Conservation (phyloP, 495 filamentous ascomycete genomes). For the Paragyromitra xinjiangensis region DNA sequence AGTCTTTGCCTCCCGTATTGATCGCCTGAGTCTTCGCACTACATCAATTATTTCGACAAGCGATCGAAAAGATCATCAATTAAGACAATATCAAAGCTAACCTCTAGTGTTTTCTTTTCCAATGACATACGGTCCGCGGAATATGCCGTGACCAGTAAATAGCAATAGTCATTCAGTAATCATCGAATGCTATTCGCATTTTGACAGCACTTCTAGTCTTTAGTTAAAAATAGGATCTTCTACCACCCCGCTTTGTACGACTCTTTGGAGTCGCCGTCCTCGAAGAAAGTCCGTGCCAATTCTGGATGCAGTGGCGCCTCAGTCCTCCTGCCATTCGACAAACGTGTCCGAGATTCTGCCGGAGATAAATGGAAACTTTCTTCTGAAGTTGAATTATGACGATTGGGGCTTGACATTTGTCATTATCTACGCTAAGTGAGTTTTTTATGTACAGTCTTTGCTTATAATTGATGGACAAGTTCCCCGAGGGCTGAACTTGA, state of each 20-base stretch:
- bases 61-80: not conserved
- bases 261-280: not conserved
- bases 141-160: not conserved
- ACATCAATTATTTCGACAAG: not conserved
- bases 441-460: constrained; percentile 8
- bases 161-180: not conserved
- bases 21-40: not conserved
- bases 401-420: not conserved
- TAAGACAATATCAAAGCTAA: not conserved
- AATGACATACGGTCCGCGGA: not conserved
- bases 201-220: not conserved
- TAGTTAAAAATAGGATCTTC: not conserved
- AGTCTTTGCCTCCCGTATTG: not conserved
- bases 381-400: not conserved
- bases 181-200: no score
- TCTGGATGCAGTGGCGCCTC: not conserved
- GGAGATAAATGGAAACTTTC: not conserved
- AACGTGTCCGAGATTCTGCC: not conserved
- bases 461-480: not conserved
- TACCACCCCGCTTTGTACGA: constrained; percentile 3
- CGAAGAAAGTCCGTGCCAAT: not conserved
- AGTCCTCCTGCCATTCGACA: not conserved
- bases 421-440: not conserved
- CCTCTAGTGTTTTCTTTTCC: not conserved
- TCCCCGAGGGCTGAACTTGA: not conserved